Base-by-base conservation (phyloP, 2,329 filamentous ascomycete species). In the Lojkania enalia region DNA sequence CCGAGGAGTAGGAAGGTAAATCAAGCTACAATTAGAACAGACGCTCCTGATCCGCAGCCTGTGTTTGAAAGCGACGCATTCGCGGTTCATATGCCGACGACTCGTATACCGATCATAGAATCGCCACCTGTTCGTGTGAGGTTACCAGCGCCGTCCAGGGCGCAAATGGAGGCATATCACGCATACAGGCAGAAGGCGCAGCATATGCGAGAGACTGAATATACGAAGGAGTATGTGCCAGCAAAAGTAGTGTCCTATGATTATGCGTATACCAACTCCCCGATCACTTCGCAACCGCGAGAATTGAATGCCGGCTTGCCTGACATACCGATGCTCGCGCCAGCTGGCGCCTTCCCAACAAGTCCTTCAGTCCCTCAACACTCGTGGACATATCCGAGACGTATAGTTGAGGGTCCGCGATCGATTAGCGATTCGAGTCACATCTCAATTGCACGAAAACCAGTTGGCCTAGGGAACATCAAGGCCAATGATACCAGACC, bases 51-150 rank as follows among this genome's bases (percentile, higher is more conserved):
- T 15, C 49, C 51, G 1, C 57, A 61, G 3, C 55, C 57, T 4
- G 54, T 57, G 2, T 68, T 68, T 38, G 61, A 68, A 39, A 66
- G 61, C 39, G 64, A 68, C 42, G 60, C 61, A 0, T 68, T 66
- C 30, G 63, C 63, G 9, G 49, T 68, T 4, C 52, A 64, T 9
- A 66, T 65, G 62, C 64, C 63, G 2, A 64, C 62, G 1, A 68
- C 64, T 3, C 54, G 64, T 2, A 49, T 62, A 30, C 63, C 60
- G 2, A 57, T 66, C 15, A 32, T 67, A 1, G 60, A 66, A 2
- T 30, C 36, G 3, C 46, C 58, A 3, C 41, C 49, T 2, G 53
- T 54, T 20, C 42, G 54, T 16, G 38, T 41, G 3, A 61, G 54
- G 38, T 30, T 47, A 2, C 45, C 44, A 1, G 47, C 48, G 7